phyloP scores from a whole-genome alignment of 805 yeast genomes.

The Sporopachydermia quercuum region DNA sequence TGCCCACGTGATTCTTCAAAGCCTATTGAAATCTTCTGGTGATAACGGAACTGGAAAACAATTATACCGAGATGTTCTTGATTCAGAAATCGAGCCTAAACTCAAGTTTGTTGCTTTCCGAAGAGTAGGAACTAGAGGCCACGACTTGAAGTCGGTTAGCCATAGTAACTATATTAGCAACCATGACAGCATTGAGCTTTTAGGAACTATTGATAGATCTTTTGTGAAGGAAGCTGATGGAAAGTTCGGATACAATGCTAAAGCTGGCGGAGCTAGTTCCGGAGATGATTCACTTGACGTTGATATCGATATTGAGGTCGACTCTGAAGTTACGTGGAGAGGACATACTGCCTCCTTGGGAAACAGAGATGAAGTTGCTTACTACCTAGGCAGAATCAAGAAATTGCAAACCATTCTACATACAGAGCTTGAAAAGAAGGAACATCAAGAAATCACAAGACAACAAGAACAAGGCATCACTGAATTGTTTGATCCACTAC shows the following conservation, averaged over 20 bases:
- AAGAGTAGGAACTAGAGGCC: not conserved
- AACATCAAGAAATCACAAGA: not conserved
- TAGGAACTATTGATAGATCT: conserved; percentile 20
- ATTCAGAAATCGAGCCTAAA: conserved; percentile 50
- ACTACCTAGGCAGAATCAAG: conserved; percentile 30
- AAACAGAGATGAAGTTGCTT: conserved; percentile 59
- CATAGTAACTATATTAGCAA: conserved; percentile 6
- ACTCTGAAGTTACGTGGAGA: conserved; percentile 34
- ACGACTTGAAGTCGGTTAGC: not conserved
- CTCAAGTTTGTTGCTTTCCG: conserved; percentile 30
- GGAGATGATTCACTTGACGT: conserved; percentile 10
- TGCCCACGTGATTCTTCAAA: not conserved
- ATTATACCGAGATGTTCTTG: conserved; percentile 39
- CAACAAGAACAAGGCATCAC: conserved; percentile 9
- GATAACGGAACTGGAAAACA: conserved; percentile 9
- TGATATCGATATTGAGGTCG: conserved; percentile 10
- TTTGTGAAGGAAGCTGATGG: not conserved
- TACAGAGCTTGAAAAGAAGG: not conserved
- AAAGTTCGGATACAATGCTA: not conserved
- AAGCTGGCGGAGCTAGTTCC: not conserved
- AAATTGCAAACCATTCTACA: conserved; percentile 16
- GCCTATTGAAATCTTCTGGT: conserved; percentile 23
- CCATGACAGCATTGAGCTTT: conserved; percentile 24
- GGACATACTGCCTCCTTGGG: conserved; percentile 44
- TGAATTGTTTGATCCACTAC: conserved; percentile 38